These are phyloP conservation scores for Ceratocystis cubensis DNA, from an alignment of 2,329 filamentous ascomycete species.

Conservation along the genomic window DNA sequence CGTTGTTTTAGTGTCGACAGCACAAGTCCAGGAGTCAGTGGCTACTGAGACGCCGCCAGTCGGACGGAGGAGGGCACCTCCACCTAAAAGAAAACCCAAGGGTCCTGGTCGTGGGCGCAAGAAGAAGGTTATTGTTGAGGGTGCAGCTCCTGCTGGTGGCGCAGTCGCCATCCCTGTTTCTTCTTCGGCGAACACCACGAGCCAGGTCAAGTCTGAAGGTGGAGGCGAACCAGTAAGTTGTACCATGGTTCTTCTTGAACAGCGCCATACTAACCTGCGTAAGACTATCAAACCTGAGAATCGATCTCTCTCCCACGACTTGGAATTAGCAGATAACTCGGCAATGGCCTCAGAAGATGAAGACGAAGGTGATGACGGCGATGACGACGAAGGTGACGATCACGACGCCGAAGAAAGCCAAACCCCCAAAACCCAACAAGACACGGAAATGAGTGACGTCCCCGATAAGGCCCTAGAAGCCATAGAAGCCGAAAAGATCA, in stretches of 20 bases:
- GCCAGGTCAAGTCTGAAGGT: slow-evolving; percentile 13
- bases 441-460: slow-evolving; percentile 26
- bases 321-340: slow-evolving; percentile 41
- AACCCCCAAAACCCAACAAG: slow-evolving; percentile 12
- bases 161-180: slow-evolving; percentile 24
- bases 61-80: slow-evolving; percentile 52
- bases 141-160: slow-evolving; percentile 28
- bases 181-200: slow-evolving; percentile 24
- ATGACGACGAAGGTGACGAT: slow-evolving; percentile 37
- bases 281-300: slow-evolving; percentile 7
- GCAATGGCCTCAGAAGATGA: slow-evolving; percentile 36
- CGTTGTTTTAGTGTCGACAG: slow-evolving; percentile 43
- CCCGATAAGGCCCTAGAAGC: slow-evolving; percentile 29
- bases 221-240: slow-evolving; percentile 2
- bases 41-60: slow-evolving; percentile 30
- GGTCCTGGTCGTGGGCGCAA: slow-evolving; percentile 57
- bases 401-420: slow-evolving; percentile 33
- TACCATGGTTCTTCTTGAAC: not conserved
- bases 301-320: slow-evolving; percentile 34
- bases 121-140: slow-evolving; percentile 51
- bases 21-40: slow-evolving; percentile 45
- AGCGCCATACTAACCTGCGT: not conserved
- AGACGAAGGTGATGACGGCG: slow-evolving; percentile 37
- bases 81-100: slow-evolving; percentile 70
- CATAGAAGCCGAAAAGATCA: slow-evolving; percentile 10